Evolutionary conservation across 225 moss, liverwort and hornwort species (phyloP).

Genomic region (Neckera pumila): DNA sequence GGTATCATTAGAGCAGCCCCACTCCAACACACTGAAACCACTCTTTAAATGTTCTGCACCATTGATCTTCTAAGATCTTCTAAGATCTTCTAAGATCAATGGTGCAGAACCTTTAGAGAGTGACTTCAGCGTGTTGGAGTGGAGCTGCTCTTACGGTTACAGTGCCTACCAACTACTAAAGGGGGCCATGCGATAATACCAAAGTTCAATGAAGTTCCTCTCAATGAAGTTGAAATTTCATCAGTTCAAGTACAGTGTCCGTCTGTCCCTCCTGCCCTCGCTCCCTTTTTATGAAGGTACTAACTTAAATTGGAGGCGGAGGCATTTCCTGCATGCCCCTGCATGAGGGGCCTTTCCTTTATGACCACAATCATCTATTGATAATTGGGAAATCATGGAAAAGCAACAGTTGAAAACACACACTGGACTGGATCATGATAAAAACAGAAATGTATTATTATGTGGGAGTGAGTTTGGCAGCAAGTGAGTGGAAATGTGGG

Average conservation of each 20-base stretch:
- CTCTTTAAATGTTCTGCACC: too few relatives aligned
- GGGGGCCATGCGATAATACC: background rate
- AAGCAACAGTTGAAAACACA: background rate
- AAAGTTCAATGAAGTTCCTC: background rate
- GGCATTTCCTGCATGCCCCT: constrained; percentile 9
- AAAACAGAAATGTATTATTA: background rate
- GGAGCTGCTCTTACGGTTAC: too few relatives aligned
- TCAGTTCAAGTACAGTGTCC: too few relatives aligned
- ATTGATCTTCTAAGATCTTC: too few relatives aligned
- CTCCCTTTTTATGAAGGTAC: background rate
- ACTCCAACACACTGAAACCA: too few relatives aligned
- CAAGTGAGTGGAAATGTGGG: too few relatives aligned
- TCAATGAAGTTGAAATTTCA: background rate
- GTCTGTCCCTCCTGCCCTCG: background rate
- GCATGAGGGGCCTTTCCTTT: constrained; percentile 11
- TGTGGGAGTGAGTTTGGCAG: too few relatives aligned
- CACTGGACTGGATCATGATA: background rate
- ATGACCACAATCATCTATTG: constrained; percentile 1
- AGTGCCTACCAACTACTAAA: background rate
- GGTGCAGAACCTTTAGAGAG: too few relatives aligned
- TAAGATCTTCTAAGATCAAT: too few relatives aligned
- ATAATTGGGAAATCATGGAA: constrained; percentile 7
- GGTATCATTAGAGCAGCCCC: too few relatives aligned
- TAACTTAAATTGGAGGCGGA: background rate
- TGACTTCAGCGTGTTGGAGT: too few relatives aligned